These are phyloP conservation scores for Phytophthora citricola DNA, from an alignment of 352 stramenopile species.

Conservation along the genomic window DNA sequence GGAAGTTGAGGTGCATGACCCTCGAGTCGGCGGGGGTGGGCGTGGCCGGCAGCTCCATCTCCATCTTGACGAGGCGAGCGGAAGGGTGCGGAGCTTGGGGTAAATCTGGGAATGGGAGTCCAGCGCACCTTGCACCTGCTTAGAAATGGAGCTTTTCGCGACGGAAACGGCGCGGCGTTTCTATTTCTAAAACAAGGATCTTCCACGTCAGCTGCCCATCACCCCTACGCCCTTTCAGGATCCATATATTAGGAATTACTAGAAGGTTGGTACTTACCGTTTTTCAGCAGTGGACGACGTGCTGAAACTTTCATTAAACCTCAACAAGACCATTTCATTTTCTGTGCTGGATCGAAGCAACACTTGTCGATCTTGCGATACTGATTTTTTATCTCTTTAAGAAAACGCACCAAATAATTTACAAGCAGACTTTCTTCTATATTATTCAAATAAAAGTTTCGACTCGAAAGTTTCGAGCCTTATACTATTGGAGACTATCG, in stretches of 20 bases:
- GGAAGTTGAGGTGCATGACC: conserved; percentile 45
- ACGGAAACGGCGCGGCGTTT: conserved; percentile 37
- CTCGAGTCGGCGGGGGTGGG: conserved; percentile 37
- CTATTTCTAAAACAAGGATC: conserved; percentile 39
- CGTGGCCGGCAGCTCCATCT: conserved; percentile 46
- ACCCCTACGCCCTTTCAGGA: conserved; percentile 33
- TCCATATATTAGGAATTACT: conserved; percentile 12
- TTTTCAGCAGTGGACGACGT: too few relatives aligned
- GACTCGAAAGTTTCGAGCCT: too few relatives aligned
- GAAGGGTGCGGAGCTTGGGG: conserved; percentile 3
- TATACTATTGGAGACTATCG: too few relatives aligned
- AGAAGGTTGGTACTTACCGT: background rate
- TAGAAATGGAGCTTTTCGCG: conserved; percentile 33
- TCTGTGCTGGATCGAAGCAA: too few relatives aligned
- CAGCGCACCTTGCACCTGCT: conserved; percentile 20
- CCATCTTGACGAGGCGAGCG: conserved; percentile 17
- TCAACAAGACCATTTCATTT: too few relatives aligned
- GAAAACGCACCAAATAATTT: too few relatives aligned
- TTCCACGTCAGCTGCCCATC: conserved; percentile 44
- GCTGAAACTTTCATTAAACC: conserved; percentile 8
- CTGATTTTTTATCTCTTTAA: too few relatives aligned
- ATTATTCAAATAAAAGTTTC: too few relatives aligned
- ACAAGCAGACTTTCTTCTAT: too few relatives aligned
- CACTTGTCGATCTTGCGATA: too few relatives aligned
- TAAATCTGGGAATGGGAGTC: conserved; percentile 38